phyloP scores from a whole-genome alignment of 768 basidiomycete genomes.

The Boletus rex-veris region DNA sequence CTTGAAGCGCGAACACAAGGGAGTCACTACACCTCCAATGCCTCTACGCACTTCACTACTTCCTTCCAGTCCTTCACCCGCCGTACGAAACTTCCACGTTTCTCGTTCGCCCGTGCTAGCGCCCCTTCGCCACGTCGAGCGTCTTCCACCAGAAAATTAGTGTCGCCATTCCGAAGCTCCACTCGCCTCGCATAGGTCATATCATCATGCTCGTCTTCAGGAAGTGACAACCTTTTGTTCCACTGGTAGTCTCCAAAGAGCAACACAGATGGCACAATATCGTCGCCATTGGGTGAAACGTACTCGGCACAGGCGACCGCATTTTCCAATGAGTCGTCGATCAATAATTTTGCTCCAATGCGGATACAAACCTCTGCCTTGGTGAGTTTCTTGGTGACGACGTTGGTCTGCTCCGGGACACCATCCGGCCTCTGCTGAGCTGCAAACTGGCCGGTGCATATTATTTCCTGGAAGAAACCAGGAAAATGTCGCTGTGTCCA shows the following conservation, averaged over 20 bases:
- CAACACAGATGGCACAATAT: constrained; percentile 50
- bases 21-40: background rate
- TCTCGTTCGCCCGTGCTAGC: constrained; percentile 42
- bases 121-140: constrained; percentile 26
- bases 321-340: constrained; percentile 83
- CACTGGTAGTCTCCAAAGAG: constrained; percentile 77
- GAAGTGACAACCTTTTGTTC: constrained; percentile 57
- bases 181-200: constrained; percentile 52
- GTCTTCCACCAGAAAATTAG: constrained; percentile 57
- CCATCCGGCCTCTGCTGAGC: constrained; percentile 36
- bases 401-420: constrained; percentile 29
- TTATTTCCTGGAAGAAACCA: constrained; percentile 55
- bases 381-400: constrained; percentile 49
- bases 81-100: constrained; percentile 41
- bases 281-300: constrained; percentile 7
- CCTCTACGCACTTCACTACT: constrained; percentile 47
- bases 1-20: too few relatives aligned
- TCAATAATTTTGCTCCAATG: constrained; percentile 59
- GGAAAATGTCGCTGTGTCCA: constrained; percentile 70
- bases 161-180: constrained; percentile 41
- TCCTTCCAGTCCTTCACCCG: constrained; percentile 64
- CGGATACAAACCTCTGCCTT: constrained; percentile 73
- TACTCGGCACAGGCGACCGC: constrained; percentile 53
- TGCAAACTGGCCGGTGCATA: constrained; percentile 75
- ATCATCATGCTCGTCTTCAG: constrained; percentile 45